Percentiles rank a stretch among this genome's conserved stretches.
These are phyloP conservation scores for Nicotiana tabacum DNA, from an alignment of 257 asterid species.

Conservation along the genomic window DNA sequence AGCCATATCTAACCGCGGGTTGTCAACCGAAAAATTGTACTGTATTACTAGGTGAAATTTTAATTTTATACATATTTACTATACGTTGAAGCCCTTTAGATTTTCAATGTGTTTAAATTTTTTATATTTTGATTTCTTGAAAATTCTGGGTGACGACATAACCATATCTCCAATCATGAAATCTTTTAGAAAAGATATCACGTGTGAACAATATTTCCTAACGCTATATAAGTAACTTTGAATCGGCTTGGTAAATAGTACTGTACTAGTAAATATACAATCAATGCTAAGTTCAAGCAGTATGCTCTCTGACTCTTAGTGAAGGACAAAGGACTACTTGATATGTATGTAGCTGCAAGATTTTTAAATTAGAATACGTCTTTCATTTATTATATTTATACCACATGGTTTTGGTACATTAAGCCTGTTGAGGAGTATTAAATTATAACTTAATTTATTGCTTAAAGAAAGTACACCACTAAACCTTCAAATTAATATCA, in stretches of 20 bases:
- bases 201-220: not conserved
- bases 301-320: not conserved
- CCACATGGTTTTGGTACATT: not conserved
- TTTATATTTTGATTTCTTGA: too few species aligned
- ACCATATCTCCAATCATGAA: too few species aligned
- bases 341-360: not conserved
- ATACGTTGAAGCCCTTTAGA: too few species aligned
- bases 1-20: too few species aligned
- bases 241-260: not conserved
- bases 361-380: not conserved
- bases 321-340: not conserved
- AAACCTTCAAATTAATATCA: not conserved
- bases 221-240: not conserved
- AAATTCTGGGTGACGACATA: too few species aligned
- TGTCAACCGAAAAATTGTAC: too few species aligned
- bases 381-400: not conserved
- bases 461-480: not conserved
- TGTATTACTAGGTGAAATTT: too few species aligned
- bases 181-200: not conserved
- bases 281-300: not conserved
- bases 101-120: too few species aligned
- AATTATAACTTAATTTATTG: not conserved
- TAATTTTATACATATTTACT: too few species aligned
- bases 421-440: not conserved
- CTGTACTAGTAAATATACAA: not conserved